Base-by-base conservation (phyloP, 768 basidiomycete genomes). In the Kondoa subrosea region DNA sequence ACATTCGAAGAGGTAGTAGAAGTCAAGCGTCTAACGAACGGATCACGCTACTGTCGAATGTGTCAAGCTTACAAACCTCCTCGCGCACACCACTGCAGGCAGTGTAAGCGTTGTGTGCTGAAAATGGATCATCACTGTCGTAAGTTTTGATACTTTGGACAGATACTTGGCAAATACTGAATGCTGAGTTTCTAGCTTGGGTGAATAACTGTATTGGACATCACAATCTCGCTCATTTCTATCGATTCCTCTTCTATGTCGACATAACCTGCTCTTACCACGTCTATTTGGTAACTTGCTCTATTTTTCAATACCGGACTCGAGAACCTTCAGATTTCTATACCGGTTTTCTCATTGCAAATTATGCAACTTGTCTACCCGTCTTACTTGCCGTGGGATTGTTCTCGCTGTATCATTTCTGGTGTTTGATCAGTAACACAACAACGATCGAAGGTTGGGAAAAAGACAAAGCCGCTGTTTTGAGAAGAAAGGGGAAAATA, bases 361-460 rank as follows among this genome's bases (percentile, higher is more conserved):
- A 97, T 77, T 90, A 87, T 73, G 85, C 85, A 2, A 78, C 86
- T 1, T 92, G 89, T 75, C 77, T 87, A 21, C 93, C 92, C 1
- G 92, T 96, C 17, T 77, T 91, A 33, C 76, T 96, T 57, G 80
- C 84, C 31, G 95, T 99, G 56, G 92, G 93, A 1, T 83, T 83
- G 31, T 96, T 99, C 80, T 91, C 90, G 65, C 67, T 96, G 26
- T 97, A 91, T 74, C 95, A 97, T 72, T 84, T 92, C 70, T 87
- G 85, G 74, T 81, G 82, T 63, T 76, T 96, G 30, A 72, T 82
- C 3, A 82, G 81, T 12, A 99, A 99, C 76, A 84, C 86, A 1
- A 99, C 93, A 0, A 97, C 95, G 0, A 96, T 99, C 63, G 95
- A 99, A 78, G 85, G 87, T 0, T 93, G 89, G 89, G 95, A 99